Base-by-base conservation (phyloP, 2,329 filamentous ascomycete genomes). In the Spiromastix sp. region DNA sequence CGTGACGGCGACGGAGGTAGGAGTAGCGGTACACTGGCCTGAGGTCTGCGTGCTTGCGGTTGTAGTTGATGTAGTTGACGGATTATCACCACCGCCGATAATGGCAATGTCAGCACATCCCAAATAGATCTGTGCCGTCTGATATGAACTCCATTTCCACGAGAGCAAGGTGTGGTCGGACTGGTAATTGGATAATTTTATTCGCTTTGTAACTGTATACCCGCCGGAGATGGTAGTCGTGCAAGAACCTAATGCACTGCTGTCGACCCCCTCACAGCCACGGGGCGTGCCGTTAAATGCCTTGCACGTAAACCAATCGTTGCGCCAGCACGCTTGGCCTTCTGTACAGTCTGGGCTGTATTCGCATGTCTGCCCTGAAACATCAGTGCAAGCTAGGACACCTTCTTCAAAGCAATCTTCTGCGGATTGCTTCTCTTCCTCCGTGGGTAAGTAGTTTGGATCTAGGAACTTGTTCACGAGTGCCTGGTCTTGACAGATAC, bases 221-320 rank as follows among this genome's bases (percentile, higher is more conserved):
- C 66, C 66, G 8, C 66, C 64, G 1, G 55, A 32, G n/a, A 68
- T 69, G 30, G 56, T 62, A 0, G 66, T 68, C 38, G 52, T 62
- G 49, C 66, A 69, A 0, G 61, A 64, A 12, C 56, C 54, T 0
- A 60, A 51, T 0, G 53, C 37, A 0, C 61, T 53, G 30, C 51
- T 50, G 39, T 67, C 64, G 25, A 69, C 66, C 8, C 30, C 30
- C 17, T 21, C 12, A 15, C 3, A 32, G 8, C 18, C 50, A 7
- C 7, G n/a, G 41, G 50, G n/a, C n/a, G n/a, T 47, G 6, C 44
- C 47, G 13, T 57, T 44, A 42, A 67, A 69, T 2, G 52, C 56
- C 32, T 68, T 61, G 55, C 67, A 70, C 1, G 66, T 68, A 42
- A 68, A 69, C 67, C 66, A 70, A 47, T 67, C 61, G 37, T 69